Base-by-base conservation (phyloP, 2,329 filamentous ascomycete species). In the Cordyceps cicadae region DNA sequence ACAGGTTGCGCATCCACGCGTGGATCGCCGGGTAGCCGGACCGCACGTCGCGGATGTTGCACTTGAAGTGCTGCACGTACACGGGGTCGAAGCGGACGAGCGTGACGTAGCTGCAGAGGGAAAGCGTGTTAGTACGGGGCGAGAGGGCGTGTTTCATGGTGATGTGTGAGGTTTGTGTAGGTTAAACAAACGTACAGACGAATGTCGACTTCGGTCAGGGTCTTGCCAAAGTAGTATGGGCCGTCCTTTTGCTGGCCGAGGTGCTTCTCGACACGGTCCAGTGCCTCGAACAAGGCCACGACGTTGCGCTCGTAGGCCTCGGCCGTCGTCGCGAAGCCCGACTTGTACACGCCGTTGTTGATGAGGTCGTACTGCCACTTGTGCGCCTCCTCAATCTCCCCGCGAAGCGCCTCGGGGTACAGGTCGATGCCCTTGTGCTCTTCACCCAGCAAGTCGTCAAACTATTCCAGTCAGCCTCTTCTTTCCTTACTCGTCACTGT, bases 11-110 rank as follows among this genome's bases (percentile, higher is more conserved):
- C 76, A 96, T 74, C 92, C 92, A 97, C 62, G 76, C 78, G 77
- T 97, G 90, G 62, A 96, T 76, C 55, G 81, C 78, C 32, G 92
- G 92, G 71, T 94, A 97, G 2, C 91, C 91, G 8, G 84, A 87
- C 48, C 92, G 82, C 70, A 96, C 92, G 73, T 95, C 91, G 26
- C 87, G 82, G 63, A 96, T 78, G 76, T 96, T 96, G 78, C 88
- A 92, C 75, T 89, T 89, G 79, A 93, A 93, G 74, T 92, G 88
- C 76, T 94, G 90, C 58, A 95, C 88, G 70, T 95, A 95, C 67
- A 90, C 88, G 34, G 81, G 79, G 74, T 92, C 89, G 70, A 91
- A 91, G 39, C 88, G 84, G 64, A 89, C 77, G 53, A 91, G 82
- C 5, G 88, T 91, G 15, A 87, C 87, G 70, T 70, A 92, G 71